A percentile compares a stretch with the other conserved stretches of the same genome.
Evolutionary conservation across 1,284 basidiomycete species (phyloP).

Genomic region (Lentinula novae-zelandiae): DNA sequence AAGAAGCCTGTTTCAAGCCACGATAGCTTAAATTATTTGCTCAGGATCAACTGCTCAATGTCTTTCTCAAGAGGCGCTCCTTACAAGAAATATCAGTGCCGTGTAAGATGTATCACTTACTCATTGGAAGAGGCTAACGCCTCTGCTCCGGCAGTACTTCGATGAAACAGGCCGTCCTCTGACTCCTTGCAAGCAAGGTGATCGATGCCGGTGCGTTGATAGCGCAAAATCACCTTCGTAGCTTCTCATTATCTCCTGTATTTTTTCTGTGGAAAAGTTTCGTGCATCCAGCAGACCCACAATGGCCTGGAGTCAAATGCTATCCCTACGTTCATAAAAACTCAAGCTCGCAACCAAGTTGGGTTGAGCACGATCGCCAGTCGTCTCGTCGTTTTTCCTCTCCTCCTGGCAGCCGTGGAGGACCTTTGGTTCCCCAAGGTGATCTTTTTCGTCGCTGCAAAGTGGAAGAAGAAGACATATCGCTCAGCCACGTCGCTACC

Average conservation of each 20-base stretch:
- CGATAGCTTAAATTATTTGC: neutral
- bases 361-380: neutral
- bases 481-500: neutral
- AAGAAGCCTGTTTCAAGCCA: neutral
- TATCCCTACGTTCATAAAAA: neutral
- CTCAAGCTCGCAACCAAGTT: neutral
- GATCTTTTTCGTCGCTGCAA: constrained; percentile 31
- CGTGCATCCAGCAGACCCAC: constrained; percentile 45
- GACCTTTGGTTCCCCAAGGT: constrained; percentile 29
- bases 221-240: neutral
- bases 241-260: neutral
- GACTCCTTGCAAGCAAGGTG: constrained; percentile 43
- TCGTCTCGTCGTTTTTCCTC: neutral
- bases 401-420: constrained; percentile 6
- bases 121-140: neutral
- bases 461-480: constrained; percentile 22
- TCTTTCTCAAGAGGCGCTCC: neutral
- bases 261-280: constrained; percentile 32
- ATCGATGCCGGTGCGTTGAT: constrained; percentile 39
- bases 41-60: neutral
- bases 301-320: constrained; percentile 34
- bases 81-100: constrained; percentile 44
- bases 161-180: constrained; percentile 36
- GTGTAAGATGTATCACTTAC: constrained; percentile 29
- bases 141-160: constrained; percentile 31